Evolutionary conservation across 106 monocot genomes (phyloP), one percentile per base, ranked within the genome.

Genomic region (Platanthera guangdongensis): DNA sequence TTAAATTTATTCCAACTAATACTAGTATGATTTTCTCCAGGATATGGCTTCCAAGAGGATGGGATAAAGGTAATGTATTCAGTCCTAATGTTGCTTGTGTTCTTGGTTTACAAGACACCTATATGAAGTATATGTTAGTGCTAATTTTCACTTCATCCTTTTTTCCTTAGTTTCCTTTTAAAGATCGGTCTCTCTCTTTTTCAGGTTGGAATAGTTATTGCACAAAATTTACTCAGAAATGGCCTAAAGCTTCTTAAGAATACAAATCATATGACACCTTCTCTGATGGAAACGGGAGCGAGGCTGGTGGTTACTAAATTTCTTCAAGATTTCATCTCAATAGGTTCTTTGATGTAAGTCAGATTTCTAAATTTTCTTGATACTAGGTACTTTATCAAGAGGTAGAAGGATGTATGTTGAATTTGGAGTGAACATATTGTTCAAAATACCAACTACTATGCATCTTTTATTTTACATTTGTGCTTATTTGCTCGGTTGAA

Each of bases 1-100:
- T 14, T 14, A 14, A 10, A 54, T 14, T 54, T 54, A 54, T 14
- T 11, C 16, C 16, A 54, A 54, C 54, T 54, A 54, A 54, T 15
- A 54, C 54, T 11, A 54, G 54, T 15, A 9, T 54, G 21, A 21
- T 62, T 18, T 45, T 72, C 70, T 75, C 46, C 86, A 96, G 93
- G 96, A 15, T 97, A 89, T 80, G 90, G 96, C 5, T 93, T 97
- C 82, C 91, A 97, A n/a, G 96, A 91, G 80, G 96, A 94, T 82
- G 91, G 93, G 51, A 25, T 97, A 57, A 89, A 93, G 93, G 96
- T 97, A 80, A 47, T 11, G 9, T 47, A 16, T 11, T 48, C 0
- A 18, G 6, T 71, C n/a, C 10, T 3, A 22, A 62, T 19, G 62
- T 62, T 62, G 3, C 21, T 62, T 22, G 21, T 2, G 52, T 52